Evolutionary conservation across 2,329 filamentous ascomycete genomes (phyloP), one percentile per base, ranked within the genome.

Genomic region (Fusarium pseudocircinatum): DNA sequence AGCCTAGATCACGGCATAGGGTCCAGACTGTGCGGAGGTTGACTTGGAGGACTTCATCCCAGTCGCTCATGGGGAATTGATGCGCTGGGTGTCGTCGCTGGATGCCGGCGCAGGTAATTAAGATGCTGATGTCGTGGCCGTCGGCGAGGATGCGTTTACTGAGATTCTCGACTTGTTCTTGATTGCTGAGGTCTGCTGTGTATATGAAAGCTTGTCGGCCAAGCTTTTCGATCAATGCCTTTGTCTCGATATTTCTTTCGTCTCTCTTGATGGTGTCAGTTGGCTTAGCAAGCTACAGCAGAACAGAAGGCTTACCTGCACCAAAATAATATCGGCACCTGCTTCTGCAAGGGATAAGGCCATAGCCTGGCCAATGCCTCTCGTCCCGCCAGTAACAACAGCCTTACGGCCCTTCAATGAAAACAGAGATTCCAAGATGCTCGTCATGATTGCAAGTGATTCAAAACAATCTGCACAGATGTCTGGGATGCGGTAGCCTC

Each of bases 101-200:
- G 79, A 97, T 95, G 26, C 95, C 95, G 20, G 93, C 94, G 83
- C 93, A 95, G 84, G 95, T 97, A 74, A 97, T 84, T 6, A 97
- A 88, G 78, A 97, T 93, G 78, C 93, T 88, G 69, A 97, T 88
- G 78, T 89, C 79, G 79, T 91, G 87, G 36, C 88, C 87, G 77
- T 91, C 89, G 43, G 84, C 82, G 24, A 93, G 84, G 63, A 95
- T 81, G 2, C 24, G 83, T 82, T 40, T 91, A 87, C 5, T 90
- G 83, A 6, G 95, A 85, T 2, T 83, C 81, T 87, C 83, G 57
- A 95, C 90, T 30, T 90, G 88, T 15, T 83, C 77, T 14, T 85
- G 80, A 7, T 87, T 89, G 44, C 89, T 85, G 26, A 95, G 89
- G 82, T 96, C 93, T 30, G 90, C 90, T 2, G 86, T 89, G 84